Percentiles rank a stretch among this genome's conserved stretches.
Evolutionary conservation across 306 rosid species (phyloP).

Genomic region (Gleditsia sinensis): DNA sequence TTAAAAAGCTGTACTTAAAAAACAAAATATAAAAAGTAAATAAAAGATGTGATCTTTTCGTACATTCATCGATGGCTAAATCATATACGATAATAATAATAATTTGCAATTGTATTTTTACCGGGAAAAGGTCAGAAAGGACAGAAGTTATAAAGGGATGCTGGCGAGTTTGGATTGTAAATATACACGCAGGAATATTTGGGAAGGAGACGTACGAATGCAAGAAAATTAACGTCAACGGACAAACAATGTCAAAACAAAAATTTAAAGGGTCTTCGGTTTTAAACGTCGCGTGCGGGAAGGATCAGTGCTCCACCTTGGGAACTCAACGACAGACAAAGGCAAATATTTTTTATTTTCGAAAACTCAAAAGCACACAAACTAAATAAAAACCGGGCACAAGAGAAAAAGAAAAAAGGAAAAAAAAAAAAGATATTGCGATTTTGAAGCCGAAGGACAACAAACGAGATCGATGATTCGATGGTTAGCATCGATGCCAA

Average conservation of each 20-base stretch:
- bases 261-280: neutral
- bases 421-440: constrained; percentile 30
- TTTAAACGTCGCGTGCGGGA: constrained; percentile 61
- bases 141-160: neutral
- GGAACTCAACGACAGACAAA: constrained; percentile 32
- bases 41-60: too few relatives aligned
- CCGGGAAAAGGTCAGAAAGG: too few relatives aligned
- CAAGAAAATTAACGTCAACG: neutral
- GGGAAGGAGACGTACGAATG: neutral
- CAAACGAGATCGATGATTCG: constrained; percentile 45
- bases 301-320: constrained; percentile 46
- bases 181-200: neutral
- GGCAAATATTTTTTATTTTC: neutral
- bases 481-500: constrained; percentile 40
- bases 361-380: constrained; percentile 14
- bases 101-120: too few relatives aligned
- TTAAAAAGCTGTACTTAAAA: too few relatives aligned
- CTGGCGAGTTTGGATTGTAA: neutral
- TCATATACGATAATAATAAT: too few relatives aligned
- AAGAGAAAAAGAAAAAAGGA: constrained; percentile 1
- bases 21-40: too few relatives aligned
- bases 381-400: constrained; percentile 1
- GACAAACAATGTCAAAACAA: neutral
- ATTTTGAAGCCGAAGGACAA: constrained; percentile 43
- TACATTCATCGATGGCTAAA: too few relatives aligned